Base-by-base conservation (phyloP, 2,329 filamentous ascomycete genomes). In the Cercospora sp. region DNA sequence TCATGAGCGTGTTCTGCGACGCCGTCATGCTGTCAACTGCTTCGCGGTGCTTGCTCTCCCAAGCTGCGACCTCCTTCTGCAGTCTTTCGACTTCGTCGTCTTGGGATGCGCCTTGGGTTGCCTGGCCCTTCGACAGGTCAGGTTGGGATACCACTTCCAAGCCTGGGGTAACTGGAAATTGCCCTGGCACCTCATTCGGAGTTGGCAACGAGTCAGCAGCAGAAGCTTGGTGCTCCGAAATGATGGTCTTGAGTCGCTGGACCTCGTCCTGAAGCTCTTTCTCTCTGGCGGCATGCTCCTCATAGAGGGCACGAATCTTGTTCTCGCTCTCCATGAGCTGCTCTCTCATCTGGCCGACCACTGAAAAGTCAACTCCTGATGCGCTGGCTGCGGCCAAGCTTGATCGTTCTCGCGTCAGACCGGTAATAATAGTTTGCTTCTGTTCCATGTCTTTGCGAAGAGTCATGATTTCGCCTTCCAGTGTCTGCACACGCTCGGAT, bases 391-490 rank as follows among this genome's bases (percentile, higher is more conserved):
- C 87, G 78, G 94, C 93, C 81, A 97, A 86, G 81, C 93, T 97
- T 3, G 93, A 94, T 68, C 96, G 87, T 80, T 99, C 96, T 64
- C 95, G 90, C 3, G 95, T 97, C 71, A 99, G 84, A 6, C 95
- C 95, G 31, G 93, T 92, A 74, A 99, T 98, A 77, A 99, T 94
- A 31, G 92, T 92, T 84, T 94, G 93, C 86, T 99, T 99, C 70
- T 88, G 90, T 77, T 99, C 95, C 90, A 98, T 97, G 79, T 99
- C 95, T 82, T 93, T 97, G 83, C 92, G 95, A 23, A 93, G 88
- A 3, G 88, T 89, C 28, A 89, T 84, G 66, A 97, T 87, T 73
- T 97, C 94, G 5, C 89, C 89, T 79, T 99, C 95, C 13, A 99
- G 84, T 74, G 94, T 90, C 76, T 96, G 92, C 63, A 97, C 94